A percentile compares a stretch with the other conserved stretches of the same genome.
Evolutionary conservation across 106 monocot species (phyloP).

Genomic region (Hemerocallis citrina): DNA sequence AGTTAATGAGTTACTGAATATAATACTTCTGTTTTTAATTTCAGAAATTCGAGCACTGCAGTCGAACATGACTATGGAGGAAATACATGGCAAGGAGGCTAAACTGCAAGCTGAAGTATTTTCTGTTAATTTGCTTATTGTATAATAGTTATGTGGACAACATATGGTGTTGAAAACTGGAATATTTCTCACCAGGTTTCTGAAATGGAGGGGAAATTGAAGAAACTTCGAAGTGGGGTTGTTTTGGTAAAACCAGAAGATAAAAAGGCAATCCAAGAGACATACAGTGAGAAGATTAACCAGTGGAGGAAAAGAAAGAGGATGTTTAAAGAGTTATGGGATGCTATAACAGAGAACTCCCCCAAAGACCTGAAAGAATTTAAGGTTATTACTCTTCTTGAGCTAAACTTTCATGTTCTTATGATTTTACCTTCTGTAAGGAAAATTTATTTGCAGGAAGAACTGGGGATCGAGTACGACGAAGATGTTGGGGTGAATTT

Average conservation of each 20-base stretch:
- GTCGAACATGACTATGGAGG: slow-evolving; percentile 77
- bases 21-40: background rate
- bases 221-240: slow-evolving; percentile 57
- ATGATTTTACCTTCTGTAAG: background rate
- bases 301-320: slow-evolving; percentile 91
- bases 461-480: slow-evolving; percentile 88
- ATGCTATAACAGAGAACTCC: slow-evolving; percentile 81
- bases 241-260: slow-evolving; percentile 82
- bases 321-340: slow-evolving; percentile 95
- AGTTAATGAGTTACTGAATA: background rate
- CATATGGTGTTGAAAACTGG: background rate
- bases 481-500: slow-evolving; percentile 85
- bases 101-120: slow-evolving; percentile 59
- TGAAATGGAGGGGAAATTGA: slow-evolving; percentile 68
- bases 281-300: slow-evolving; percentile 51
- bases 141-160: background rate
- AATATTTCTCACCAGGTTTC: slow-evolving; percentile 35
- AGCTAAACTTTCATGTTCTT: background rate
- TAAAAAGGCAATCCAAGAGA: slow-evolving; percentile 54
- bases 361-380: slow-evolving; percentile 90
- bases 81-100: slow-evolving; percentile 49
- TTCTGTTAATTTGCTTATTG: background rate
- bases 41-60: slow-evolving; percentile 74
- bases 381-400: slow-evolving; percentile 37
- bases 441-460: slow-evolving; percentile 52